Evolutionary conservation across 106 monocot species (phyloP).

Genomic region (Dendrobium catenatum): DNA sequence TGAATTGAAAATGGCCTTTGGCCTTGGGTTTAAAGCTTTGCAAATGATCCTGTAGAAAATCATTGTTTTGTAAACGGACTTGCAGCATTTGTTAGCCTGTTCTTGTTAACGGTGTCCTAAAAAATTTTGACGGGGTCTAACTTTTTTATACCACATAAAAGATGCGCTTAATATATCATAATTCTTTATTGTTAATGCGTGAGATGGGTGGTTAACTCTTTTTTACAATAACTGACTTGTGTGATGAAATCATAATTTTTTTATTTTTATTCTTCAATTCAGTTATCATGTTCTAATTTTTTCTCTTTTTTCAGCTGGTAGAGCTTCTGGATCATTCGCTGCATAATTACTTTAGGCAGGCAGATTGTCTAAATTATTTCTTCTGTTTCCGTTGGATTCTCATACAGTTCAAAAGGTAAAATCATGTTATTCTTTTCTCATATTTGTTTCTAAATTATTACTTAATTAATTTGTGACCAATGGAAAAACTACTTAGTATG

Average conservation of each 20-base stretch:
- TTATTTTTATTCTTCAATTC: background rate
- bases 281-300: background rate
- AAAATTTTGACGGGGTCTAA: too few species aligned
- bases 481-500: background rate
- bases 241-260: background rate
- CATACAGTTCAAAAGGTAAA: constrained; percentile 94
- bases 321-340: constrained; percentile 77
- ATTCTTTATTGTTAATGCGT: background rate
- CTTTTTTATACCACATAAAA: too few species aligned
- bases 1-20: too few species aligned
- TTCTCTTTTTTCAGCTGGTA: constrained; percentile 52
- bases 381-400: constrained; percentile 99
- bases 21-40: too few species aligned
- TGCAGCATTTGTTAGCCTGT: too few species aligned
- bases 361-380: constrained; percentile 96
- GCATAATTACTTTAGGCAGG: constrained; percentile 84
- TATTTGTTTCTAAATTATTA: background rate
- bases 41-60: too few species aligned
- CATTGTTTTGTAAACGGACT: too few species aligned
- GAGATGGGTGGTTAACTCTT: too few species aligned
- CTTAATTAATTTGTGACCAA: background rate
- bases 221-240: background rate
- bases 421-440: background rate
- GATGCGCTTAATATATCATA: too few species aligned
- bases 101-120: too few species aligned